phyloP scores from a whole-genome alignment of 1,139 yeast genomes.

The Pneumocystis sp. region DNA sequence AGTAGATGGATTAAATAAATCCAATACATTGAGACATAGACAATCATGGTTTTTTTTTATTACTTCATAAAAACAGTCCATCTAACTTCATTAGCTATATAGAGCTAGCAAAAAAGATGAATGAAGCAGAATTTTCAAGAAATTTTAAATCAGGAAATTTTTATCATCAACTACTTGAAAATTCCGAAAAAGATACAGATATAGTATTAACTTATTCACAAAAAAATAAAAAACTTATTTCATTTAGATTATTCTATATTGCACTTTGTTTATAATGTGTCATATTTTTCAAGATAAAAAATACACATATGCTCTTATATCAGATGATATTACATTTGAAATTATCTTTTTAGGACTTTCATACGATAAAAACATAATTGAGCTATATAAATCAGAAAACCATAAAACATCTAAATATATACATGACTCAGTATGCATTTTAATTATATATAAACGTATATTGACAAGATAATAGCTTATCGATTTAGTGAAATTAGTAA shows the following conservation, averaged over 20 bases:
- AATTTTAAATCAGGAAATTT: neutral
- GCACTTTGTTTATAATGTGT: neutral
- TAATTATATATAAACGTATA: neutral
- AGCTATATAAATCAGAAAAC: neutral
- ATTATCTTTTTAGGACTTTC: neutral
- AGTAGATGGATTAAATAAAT: constrained; percentile 24
- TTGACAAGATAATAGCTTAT: neutral
- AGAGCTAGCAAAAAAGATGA: neutral
- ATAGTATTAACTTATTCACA: neutral
- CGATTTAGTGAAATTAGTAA: neutral
- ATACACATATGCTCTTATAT: neutral
- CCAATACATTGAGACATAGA: neutral
- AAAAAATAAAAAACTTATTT: neutral
- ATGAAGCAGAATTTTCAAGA: neutral
- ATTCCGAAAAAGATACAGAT: neutral
- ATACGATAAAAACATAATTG: neutral
- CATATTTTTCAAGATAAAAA: neutral
- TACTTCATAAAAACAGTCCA: neutral
- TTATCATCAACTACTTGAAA: neutral
- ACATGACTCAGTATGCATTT: neutral
- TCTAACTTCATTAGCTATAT: neutral
- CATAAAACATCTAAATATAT: neutral
- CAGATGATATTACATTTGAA: neutral
- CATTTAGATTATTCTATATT: neutral
- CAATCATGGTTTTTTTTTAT: neutral